These are phyloP conservation scores for Botryotinia calthae DNA, from an alignment of 2,329 filamentous ascomycete species.

Conservation along the genomic window DNA sequence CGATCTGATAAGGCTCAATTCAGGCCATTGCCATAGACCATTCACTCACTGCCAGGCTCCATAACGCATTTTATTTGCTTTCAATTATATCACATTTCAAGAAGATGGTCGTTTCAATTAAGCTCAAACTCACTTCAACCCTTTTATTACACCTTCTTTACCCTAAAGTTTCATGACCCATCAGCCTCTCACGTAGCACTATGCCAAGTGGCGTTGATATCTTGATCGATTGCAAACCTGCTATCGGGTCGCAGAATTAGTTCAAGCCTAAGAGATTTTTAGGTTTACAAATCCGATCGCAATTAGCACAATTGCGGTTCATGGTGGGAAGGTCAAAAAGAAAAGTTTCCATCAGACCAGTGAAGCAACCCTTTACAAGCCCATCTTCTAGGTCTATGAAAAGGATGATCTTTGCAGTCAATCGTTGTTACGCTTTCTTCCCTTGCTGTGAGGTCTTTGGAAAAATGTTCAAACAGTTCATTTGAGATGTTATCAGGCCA, in stretches of 20 bases:
- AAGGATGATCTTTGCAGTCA: not conserved
- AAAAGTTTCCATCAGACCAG: not conserved
- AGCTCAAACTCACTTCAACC: not conserved
- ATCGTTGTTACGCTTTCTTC: not conserved
- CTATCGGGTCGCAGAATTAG: not conserved
- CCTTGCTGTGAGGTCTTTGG: not conserved
- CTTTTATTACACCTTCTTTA: not conserved
- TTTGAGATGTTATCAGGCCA: not conserved
- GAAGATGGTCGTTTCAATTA: not conserved
- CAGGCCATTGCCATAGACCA: not conserved
- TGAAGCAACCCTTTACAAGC: not conserved
- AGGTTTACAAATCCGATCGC: not conserved
- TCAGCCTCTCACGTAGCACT: not conserved
- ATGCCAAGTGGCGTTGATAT: not conserved
- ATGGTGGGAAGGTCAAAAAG: not conserved
- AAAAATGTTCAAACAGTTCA: not conserved
- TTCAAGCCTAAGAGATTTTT: accelerated
- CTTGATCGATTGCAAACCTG: not conserved
- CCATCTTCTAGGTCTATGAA: not conserved
- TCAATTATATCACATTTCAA: not conserved
- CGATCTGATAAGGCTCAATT: not conserved
- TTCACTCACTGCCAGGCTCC: not conserved
- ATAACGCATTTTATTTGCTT: too few species aligned
- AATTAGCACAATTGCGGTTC: not conserved
- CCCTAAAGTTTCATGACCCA: not conserved